A percentile compares a stretch with the other conserved stretches of the same genome.
phyloP scores from a whole-genome alignment of 202 grass and related monocot species.

The Brachypodium distachyon region DNA sequence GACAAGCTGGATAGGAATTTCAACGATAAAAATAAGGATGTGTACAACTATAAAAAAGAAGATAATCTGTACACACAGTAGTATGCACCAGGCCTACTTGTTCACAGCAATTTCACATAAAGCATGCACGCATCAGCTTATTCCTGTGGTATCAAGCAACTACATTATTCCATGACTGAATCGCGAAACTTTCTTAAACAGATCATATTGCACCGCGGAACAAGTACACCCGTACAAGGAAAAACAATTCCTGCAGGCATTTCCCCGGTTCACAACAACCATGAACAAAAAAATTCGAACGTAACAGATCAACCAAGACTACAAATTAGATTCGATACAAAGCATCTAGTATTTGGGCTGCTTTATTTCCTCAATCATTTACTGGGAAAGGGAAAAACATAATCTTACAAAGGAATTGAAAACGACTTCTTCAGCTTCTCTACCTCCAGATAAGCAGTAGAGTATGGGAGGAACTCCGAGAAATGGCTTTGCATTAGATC shows the following conservation, averaged over 20 bases:
- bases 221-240: not conserved
- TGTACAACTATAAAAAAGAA: no score
- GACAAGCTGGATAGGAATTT: no score
- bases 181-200: no score
- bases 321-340: conserved; percentile 25
- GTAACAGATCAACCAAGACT: not conserved
- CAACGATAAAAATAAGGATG: no score
- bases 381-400: not conserved
- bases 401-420: conserved; percentile 47
- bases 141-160: no score
- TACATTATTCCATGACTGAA: no score
- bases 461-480: conserved; percentile 93
- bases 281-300: not conserved
- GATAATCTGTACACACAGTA: no score
- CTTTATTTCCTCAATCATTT: conserved; percentile 45
- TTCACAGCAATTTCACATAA: no score
- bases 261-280: conserved; percentile 7
- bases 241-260: not conserved
- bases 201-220: not conserved
- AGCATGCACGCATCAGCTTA: no score
- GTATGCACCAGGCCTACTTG: no score
- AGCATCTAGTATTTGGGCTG: conserved; percentile 27
- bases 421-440: conserved; percentile 85
- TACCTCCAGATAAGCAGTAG: conserved; percentile 83
- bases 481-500: conserved; percentile 98